Conservation (phyloP, 345 rosid species). For the Hypericum androsaemum region DNA sequence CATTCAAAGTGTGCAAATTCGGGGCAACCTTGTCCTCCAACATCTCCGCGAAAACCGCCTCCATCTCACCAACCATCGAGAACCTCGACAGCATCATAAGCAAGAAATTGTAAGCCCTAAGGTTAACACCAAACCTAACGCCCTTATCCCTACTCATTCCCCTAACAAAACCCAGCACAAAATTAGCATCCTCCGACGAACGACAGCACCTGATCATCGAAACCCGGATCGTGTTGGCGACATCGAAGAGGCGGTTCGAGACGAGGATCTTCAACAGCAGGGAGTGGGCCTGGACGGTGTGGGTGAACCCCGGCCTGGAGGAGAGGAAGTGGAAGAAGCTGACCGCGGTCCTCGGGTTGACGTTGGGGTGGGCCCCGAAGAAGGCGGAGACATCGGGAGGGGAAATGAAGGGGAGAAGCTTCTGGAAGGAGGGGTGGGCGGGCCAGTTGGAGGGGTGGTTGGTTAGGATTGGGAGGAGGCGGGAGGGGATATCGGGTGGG, state of each 20-base stretch:
- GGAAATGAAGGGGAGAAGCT: conserved; percentile 31
- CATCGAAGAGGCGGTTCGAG: conserved; percentile 19
- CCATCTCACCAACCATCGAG: conserved; percentile 54
- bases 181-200: conserved; percentile 28
- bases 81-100: conserved; percentile 46
- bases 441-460: conserved; percentile 44
- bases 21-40: conserved; percentile 38
- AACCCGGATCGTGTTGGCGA: conserved; percentile 36
- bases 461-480: conserved; percentile 32
- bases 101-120: conserved; percentile 46
- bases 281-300: conserved; percentile 37
- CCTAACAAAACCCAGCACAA: conserved; percentile 30
- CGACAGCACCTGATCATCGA: conserved; percentile 42
- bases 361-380: conserved; percentile 24
- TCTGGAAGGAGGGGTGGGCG: conserved; percentile 29
- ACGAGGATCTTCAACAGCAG: conserved; percentile 38
- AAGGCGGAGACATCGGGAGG: conserved; percentile 44
- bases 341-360: conserved; percentile 38
- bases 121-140: conserved; percentile 33
- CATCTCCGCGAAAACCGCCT: conserved; percentile 42
- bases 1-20: conserved; percentile 48
- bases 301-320: conserved; percentile 36
- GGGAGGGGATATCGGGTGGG: conserved; percentile 24
- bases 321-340: conserved; percentile 46
- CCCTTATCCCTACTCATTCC: conserved; percentile 33